Base-by-base conservation (phyloP, 139 green algal species). In the Chlamydomonas sp. region DNA sequence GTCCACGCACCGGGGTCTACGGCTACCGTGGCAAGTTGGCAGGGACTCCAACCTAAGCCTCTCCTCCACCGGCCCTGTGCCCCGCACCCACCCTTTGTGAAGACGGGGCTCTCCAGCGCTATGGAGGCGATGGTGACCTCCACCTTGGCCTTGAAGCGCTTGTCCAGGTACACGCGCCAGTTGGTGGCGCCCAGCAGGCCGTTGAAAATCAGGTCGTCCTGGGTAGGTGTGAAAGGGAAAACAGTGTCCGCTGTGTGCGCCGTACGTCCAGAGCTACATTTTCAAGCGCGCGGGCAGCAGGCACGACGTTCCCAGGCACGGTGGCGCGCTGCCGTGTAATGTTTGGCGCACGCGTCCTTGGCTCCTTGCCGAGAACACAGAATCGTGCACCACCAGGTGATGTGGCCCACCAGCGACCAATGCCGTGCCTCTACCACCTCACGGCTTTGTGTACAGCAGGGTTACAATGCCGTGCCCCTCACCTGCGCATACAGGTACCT, bases 81-180 rank as follows among this genome's bases (percentile, higher is more conserved):
- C 71, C 6, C 20, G 4, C 5, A 58, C 71, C 71, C 72, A 77
- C 72, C 72, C 72, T 59, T 77, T 10, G 8, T n/a, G 79, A 84
- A 84, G 4, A 84, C 79, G 79, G 79, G 79, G 79, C 79, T 84
- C 63, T 63, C 80, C 16, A 85, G 66, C 17, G 66, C 49, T 14
- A 85, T 62, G 66, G 67, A 78, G 15, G 80, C 66, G 66, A 85
- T 66, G 57, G 80, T 85, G 66, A 85, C 80, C 80, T 85, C 80
- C 66, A 85, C 80, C 80, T 85, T 85, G 66, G 80, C 80, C 80
- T 85, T 85, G 80, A 85, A 85, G 66, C 80, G 80, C 67, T 78
- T 85, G 80, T 85, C 80, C 80, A 85, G 67, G 67, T 78, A 85
- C 57, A 85, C 80, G 20, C 80, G 80, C 80, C 80, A 85, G 57